Base-by-base conservation (phyloP, 495 filamentous ascomycete genomes). In the Lophiostoma macrostomum region DNA sequence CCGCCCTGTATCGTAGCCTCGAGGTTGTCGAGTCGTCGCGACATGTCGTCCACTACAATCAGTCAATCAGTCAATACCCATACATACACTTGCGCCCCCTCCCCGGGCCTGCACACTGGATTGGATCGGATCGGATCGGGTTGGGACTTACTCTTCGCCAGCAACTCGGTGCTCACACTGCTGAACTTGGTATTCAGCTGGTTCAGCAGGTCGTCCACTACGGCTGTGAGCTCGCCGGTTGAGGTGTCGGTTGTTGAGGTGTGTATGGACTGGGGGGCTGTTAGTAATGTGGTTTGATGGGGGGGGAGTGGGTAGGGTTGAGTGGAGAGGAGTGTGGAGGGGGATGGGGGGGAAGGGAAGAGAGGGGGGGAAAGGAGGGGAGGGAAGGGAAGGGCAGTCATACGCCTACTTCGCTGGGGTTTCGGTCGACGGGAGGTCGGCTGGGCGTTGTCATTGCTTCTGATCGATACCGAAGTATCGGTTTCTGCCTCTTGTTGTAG, bases 31-130 rank as follows among this genome's bases (percentile, higher is more conserved):
- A 97, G 71, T 14, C 91, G 85, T 53, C 84, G 77, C 11, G 88
- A 84, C 91, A 97, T 96, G 48, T 96, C 93, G 62, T 97, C 91
- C 83, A 97, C 90, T 96, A 56, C 11, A 32, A 25, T 2, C 7
- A 18, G 18, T 27, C 7, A 24, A 10, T 50, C 13, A 39, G 28
- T 19, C 14, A 13, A 37, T 16, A 34, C 16, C 22, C 11, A 3
- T 22, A 20, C 16, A 24, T n/a, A 25, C 8, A 40, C 14, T 37
- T 49, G 7, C 7, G 14, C 13, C 38, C 16, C 1, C 28, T 36
- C 18, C n/a, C n/a, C n/a, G n/a, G n/a, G n/a, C n/a, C n/a, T 19
- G 22, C 19, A 44, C 46, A 50, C 3, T 8, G n/a, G n/a, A n/a
- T n/a, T n/a, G n/a, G n/a, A n/a, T n/a, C n/a, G n/a, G n/a, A n/a